These are phyloP conservation scores for Yamadazyma dushanensis DNA, from an alignment of 1,139 yeast species.

Conservation along the genomic window DNA sequence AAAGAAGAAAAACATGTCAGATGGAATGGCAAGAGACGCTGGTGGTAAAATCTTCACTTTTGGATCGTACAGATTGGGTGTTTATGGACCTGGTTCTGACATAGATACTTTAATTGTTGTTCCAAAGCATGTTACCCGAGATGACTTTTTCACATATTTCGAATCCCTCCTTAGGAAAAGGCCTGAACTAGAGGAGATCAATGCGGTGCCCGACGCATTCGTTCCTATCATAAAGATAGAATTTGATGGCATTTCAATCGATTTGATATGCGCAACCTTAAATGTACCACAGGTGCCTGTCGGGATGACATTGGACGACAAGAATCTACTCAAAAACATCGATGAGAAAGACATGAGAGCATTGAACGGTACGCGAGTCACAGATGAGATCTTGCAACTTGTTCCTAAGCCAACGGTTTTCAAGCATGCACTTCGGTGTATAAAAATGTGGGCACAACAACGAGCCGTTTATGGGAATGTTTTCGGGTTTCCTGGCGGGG, in stretches of 20 bases:
- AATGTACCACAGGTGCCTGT: constrained; percentile 81
- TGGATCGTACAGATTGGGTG: constrained; percentile 94
- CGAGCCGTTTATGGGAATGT: constrained; percentile 93
- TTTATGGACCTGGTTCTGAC: constrained; percentile 97
- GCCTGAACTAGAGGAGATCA: constrained; percentile 83
- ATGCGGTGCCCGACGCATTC: constrained; percentile 93
- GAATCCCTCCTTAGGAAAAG: constrained; percentile 60
- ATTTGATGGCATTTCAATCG: constrained; percentile 86
- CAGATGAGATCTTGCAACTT: constrained; percentile 84
- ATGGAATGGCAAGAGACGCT: constrained; percentile 95
- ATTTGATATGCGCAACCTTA: constrained; percentile 78
- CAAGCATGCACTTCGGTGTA: constrained; percentile 88
- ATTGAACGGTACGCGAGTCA: constrained; percentile 93
- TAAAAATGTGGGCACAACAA: constrained; percentile 95
- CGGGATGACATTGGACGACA: constrained; percentile 75
- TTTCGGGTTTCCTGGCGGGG: constrained; percentile 99
- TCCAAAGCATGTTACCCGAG: constrained; percentile 92
- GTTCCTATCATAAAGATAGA: constrained; percentile 93
- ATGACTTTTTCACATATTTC: constrained; percentile 85
- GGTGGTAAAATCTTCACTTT: constrained; percentile 96
- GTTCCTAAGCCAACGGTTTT: constrained; percentile 95
- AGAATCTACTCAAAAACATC: constrained; percentile 75
- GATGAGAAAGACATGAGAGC: constrained; percentile 91
- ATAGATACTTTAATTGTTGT: constrained; percentile 94
- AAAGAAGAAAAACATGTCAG: constrained; percentile 83